Evolutionary conservation across 225 moss, liverwort and hornwort genomes (phyloP), one percentile per base, ranked within the genome.

Genomic region (Pseudoscleropodium purum): DNA sequence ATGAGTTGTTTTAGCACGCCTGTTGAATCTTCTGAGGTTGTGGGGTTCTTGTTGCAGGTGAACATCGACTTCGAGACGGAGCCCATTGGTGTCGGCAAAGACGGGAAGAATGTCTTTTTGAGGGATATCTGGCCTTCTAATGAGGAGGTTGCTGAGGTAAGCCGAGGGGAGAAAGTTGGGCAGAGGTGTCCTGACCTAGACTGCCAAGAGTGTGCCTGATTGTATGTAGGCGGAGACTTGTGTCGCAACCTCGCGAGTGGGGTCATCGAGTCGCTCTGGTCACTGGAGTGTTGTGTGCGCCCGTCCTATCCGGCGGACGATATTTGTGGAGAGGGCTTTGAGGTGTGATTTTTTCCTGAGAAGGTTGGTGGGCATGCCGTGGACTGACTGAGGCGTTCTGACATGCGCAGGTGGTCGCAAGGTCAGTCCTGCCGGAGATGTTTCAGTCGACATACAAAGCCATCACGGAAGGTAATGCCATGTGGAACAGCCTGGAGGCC

Each of bases 41-140:
- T 59, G 62, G 36, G 64, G 10, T 83, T 69, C 56, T 83, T 88
- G 34, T 51, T 57, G 63, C 92, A 97, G 97, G 92, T 97, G 60
- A 91, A 98, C 88, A 97, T 98, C 64, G 97, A 98, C 70, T 97
- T 98, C 36, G 94, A 96, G 75, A 98, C 89, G 61, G 98, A 98
- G 79, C 95, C 96, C 73, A 89, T 98, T 52, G 98, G 98, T 77
- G 91, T 91, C 43, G 94, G 95, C 77, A 96, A 97, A 87, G 92
- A 86, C 88, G 98, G 98, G 79, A 92, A 95, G 89, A 83, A 87
- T 5, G 97, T 98, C 11, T 98, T 96, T 82, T 89, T 98, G 68
- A 93, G 94, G 76, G 98, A 98, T 89, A 91, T 98, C 87, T 98
- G 98, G 98, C 98, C 98, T 74, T 92, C 94, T 69, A 90, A 59